Evolutionary conservation across 768 basidiomycete genomes (phyloP).

Genomic region (Plicaturopsis crispa): DNA sequence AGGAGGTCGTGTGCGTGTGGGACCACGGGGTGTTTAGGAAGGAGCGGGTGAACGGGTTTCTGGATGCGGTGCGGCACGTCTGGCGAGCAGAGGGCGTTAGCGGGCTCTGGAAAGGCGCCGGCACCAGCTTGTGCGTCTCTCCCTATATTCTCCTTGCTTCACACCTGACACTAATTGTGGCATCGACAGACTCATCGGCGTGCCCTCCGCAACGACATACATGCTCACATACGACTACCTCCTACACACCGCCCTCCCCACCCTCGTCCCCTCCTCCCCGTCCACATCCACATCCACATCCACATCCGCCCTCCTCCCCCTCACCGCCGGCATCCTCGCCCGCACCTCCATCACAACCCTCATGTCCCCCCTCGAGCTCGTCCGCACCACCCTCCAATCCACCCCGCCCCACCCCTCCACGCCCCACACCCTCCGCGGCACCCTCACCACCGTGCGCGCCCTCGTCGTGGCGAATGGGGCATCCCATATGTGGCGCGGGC

Average conservation of each 20-base stretch:
- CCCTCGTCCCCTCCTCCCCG: conserved; percentile 45
- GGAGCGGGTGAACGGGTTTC: conserved; percentile 78
- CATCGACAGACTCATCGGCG: conserved; percentile 65
- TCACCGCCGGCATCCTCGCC: conserved; percentile 77
- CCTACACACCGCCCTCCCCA: conserved; percentile 52
- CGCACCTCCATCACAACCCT: conserved; percentile 74
- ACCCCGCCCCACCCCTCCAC: conserved; percentile 64
- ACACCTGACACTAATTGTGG: conserved; percentile 10
- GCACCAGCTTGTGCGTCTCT: conserved; percentile 73
- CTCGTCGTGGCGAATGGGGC: conserved; percentile 61
- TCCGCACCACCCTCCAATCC: conserved; percentile 91
- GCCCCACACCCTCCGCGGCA: conserved; percentile 73
- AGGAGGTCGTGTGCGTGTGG: conserved; percentile 75
- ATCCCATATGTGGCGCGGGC: conserved; percentile 78
- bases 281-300: conserved; percentile 58
- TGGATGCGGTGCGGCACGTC: conserved; percentile 77
- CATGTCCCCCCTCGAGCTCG: conserved; percentile 83
- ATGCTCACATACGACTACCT: conserved; percentile 96
- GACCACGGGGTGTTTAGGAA: conserved; percentile 62
- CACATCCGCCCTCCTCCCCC: conserved; percentile 48
- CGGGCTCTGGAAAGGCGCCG: conserved; percentile 94
- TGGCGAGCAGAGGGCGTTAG: conserved; percentile 72
- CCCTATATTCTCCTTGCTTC: background rate
- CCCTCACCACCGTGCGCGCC: conserved; percentile 51
- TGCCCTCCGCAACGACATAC: conserved; percentile 88